phyloP scores from a whole-genome alignment of 2,329 filamentous ascomycete genomes.

The Shiraia sp. region DNA sequence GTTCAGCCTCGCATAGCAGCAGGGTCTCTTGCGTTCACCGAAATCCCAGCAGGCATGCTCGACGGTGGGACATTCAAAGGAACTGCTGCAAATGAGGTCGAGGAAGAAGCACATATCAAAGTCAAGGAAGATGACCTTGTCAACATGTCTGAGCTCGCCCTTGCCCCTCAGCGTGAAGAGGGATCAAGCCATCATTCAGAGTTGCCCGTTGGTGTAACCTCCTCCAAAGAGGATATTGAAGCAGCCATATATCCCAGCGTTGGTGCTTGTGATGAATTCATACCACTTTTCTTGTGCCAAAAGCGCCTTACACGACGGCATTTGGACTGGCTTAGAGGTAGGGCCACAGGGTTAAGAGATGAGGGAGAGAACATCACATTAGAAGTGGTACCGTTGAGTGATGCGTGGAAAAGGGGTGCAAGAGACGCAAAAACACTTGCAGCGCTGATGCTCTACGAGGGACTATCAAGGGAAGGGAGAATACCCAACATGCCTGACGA shows the following conservation, averaged over 20 bases:
- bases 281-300: conserved; percentile 60
- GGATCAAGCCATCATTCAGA: neutral
- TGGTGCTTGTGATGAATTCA: conserved; percentile 63
- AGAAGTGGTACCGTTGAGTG: conserved; percentile 56
- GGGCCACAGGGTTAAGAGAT: conserved; percentile 58
- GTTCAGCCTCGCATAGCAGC: conserved; percentile 62
- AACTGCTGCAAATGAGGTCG: conserved; percentile 60
- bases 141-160: conserved; percentile 58
- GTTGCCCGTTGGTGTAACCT: neutral
- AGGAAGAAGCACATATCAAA: conserved; percentile 60
- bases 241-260: conserved; percentile 58
- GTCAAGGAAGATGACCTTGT: conserved; percentile 56
- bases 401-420: conserved; percentile 58
- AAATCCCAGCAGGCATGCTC: conserved; percentile 65
- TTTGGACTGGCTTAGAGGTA: conserved; percentile 56
- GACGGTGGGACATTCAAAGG: conserved; percentile 61
- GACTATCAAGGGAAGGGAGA: conserved; percentile 53
- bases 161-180: too few relatives aligned
- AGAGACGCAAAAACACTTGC: conserved; percentile 61
- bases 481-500: conserved; percentile 34
- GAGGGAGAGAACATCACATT: conserved; percentile 64
- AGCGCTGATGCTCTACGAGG: conserved; percentile 60
- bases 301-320: conserved; percentile 54
- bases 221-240: conserved; percentile 3
- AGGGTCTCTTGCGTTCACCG: conserved; percentile 57